phyloP scores from a whole-genome alignment of 73 alveolate genomes.

The Tetrahymena borealis region DNA sequence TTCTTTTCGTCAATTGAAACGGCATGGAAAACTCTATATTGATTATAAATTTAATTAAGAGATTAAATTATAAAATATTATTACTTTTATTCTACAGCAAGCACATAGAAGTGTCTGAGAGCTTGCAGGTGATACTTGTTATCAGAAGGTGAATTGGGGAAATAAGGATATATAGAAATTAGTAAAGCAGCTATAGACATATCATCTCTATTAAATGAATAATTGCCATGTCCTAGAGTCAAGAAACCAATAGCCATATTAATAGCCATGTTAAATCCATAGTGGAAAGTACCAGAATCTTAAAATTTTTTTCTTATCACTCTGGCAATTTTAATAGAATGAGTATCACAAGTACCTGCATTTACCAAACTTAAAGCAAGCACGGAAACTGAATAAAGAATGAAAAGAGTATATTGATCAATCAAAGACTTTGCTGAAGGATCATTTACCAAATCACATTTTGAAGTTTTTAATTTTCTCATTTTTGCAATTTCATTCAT shows the following conservation, averaged over 20 bases:
- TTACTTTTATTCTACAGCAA: slow-evolving; percentile 67
- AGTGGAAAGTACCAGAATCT: slow-evolving; percentile 75
- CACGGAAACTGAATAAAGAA: slow-evolving; percentile 83
- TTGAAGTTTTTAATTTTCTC: slow-evolving; percentile 61
- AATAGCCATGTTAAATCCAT: slow-evolving; percentile 93
- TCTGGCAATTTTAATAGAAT: slow-evolving; percentile 78
- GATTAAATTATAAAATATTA: neutral
- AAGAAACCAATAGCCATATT: slow-evolving; percentile 93
- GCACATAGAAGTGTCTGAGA: slow-evolving; percentile 91
- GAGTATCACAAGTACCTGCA: slow-evolving; percentile 97
- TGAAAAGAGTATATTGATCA: slow-evolving; percentile 83
- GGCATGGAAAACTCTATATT: neutral
- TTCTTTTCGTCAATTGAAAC: neutral
- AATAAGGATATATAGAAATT: slow-evolving; percentile 82
- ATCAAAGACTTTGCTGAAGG: slow-evolving; percentile 79
- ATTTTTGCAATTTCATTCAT: slow-evolving; percentile 58
- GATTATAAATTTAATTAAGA: neutral
- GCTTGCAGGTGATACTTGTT: slow-evolving; percentile 93
- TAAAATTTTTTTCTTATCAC: slow-evolving; percentile 79
- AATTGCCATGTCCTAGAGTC: slow-evolving; percentile 92
- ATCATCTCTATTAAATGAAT: slow-evolving; percentile 69
- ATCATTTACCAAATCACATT: slow-evolving; percentile 56
- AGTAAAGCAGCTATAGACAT: slow-evolving; percentile 82
- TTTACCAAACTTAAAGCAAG: slow-evolving; percentile 82
- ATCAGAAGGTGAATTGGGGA: slow-evolving; percentile 85